Conservation (phyloP, 2,329 filamentous ascomycete species). For the Ascochyta rabiei region DNA sequence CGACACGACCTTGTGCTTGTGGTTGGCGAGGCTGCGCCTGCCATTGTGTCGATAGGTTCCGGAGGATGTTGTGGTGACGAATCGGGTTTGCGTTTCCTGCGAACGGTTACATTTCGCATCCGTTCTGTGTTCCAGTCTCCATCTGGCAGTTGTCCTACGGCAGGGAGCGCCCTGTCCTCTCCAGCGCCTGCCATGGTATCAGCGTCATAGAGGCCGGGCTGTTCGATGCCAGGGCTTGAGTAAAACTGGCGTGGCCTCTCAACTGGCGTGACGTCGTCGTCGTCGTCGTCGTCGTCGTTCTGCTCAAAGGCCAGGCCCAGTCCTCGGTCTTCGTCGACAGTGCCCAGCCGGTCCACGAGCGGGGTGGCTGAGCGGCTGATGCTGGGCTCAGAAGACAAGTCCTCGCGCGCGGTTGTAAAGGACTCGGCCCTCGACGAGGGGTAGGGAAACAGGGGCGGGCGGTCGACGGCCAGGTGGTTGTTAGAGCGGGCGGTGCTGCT, state of each 20-base stretch:
- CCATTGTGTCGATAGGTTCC: conserved; percentile 17
- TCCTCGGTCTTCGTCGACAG: conserved; percentile 40
- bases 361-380: conserved; percentile 40
- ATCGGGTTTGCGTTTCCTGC: conserved; percentile 42
- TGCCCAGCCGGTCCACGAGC: conserved; percentile 32
- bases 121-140: conserved; percentile 49
- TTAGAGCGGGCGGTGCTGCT: conserved; percentile 16
- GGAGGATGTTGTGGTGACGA: conserved; percentile 26
- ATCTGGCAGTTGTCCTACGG: conserved; percentile 37
- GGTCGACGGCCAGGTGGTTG: conserved; percentile 18
- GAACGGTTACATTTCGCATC: conserved; percentile 51
- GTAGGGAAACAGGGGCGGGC: conserved; percentile 39
- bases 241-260: conserved; percentile 24
- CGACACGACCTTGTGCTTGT: conserved; percentile 27
- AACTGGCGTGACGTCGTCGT: conserved; percentile 42
- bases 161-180: conserved; percentile 24
- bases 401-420: conserved; percentile 54
- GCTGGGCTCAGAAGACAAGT: conserved; percentile 44
- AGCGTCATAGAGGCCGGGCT: conserved; percentile 5
- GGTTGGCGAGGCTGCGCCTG: conserved; percentile 26
- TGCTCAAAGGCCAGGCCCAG: conserved; percentile 46
- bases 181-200: conserved; percentile 20
- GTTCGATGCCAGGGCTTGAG: neutral
- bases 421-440: conserved; percentile 55
- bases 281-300: conserved; percentile 36